Conservation (phyloP, 371 early-diverging fungal genomes). For the Sporodiniella umbellata region DNA sequence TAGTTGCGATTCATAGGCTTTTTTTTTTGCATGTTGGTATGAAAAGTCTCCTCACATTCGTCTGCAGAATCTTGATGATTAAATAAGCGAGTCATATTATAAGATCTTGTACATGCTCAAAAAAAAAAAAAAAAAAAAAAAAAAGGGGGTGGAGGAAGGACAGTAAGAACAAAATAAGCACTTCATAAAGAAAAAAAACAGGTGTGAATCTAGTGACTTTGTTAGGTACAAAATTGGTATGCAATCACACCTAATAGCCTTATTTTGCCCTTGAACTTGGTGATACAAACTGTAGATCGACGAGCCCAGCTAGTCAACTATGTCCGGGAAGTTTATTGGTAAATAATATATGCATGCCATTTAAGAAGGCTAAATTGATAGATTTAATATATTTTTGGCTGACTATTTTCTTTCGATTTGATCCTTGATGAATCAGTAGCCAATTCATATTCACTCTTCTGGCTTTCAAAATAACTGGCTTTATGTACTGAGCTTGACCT, state of each 20-base stretch:
- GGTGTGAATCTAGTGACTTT: too few species aligned
- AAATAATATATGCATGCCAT: too few species aligned
- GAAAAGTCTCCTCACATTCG: constrained; percentile 23
- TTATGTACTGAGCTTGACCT: background rate
- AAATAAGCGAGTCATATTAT: constrained; percentile 1
- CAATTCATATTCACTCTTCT: background rate
- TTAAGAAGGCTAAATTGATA: background rate
- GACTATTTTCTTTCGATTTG: background rate
- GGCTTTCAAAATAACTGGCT: background rate
- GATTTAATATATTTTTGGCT: background rate
- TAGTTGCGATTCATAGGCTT: constrained; percentile 7
- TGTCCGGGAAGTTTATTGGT: too few species aligned
- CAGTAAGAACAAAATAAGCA: too few species aligned
- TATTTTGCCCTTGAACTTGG: too few species aligned
- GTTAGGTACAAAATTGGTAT: too few species aligned
- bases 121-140: background rate
- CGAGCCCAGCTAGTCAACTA: too few species aligned
- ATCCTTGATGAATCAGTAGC: background rate
- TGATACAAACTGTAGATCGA: too few species aligned
- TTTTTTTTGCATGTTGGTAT: constrained; percentile 2
- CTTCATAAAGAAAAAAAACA: too few species aligned
- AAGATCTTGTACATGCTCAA: background rate
- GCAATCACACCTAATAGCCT: too few species aligned
- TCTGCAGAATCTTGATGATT: constrained; percentile 14
- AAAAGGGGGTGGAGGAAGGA: background rate